Evolutionary conservation across 331 rosid species (phyloP).

Genomic region (Prunus yedoensis): DNA sequence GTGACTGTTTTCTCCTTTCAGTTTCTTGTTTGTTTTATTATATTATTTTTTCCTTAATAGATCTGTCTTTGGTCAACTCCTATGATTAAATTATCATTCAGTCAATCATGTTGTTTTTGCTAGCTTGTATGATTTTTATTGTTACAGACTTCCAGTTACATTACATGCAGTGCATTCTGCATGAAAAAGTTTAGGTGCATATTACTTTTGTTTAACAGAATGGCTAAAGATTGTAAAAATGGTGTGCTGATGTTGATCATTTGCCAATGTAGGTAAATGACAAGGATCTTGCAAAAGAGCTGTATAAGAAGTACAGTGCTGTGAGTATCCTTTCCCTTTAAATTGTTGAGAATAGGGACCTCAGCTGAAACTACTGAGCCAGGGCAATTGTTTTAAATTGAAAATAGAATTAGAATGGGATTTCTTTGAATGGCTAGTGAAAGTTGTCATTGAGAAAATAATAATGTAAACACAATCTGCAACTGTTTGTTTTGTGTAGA

Average conservation of each 20-base stretch:
- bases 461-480: neutral
- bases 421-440: neutral
- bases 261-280: conserved; percentile 69
- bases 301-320: conserved; percentile 90
- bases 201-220: neutral
- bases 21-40: neutral
- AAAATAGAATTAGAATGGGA: neutral
- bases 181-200: neutral
- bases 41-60: neutral
- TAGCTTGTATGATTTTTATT: neutral
- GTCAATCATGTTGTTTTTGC: neutral
- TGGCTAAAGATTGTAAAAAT: neutral
- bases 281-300: conserved; percentile 84
- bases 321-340: conserved; percentile 51
- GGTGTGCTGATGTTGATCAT: conserved; percentile 24
- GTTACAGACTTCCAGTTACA: neutral
- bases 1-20: neutral
- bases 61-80: neutral
- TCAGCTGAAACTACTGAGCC: conserved; percentile 5
- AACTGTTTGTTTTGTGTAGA: too few species aligned
- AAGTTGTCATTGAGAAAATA: neutral
- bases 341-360: conserved; percentile 21
- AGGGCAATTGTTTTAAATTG: neutral
- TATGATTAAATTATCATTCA: neutral
- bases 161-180: neutral